Conservation (phyloP, 2,329 filamentous ascomycete species). For the Pseudocercospora ulei region DNA sequence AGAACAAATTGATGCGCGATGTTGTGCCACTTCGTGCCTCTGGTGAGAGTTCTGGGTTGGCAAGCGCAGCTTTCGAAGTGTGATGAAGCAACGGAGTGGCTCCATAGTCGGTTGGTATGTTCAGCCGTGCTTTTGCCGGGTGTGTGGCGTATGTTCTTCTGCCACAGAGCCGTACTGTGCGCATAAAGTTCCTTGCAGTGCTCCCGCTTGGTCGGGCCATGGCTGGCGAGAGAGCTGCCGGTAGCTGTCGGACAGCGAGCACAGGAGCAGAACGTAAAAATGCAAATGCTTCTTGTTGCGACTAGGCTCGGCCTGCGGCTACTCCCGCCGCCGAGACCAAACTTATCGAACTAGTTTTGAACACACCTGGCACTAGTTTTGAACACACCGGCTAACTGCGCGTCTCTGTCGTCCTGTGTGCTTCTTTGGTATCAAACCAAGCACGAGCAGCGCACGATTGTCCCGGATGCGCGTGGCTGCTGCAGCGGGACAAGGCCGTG, state of each 20-base stretch:
- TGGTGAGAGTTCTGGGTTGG: slow-evolving; percentile 58
- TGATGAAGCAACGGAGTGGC: slow-evolving; percentile 74
- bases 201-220: background rate
- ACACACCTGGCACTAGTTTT: too few relatives aligned
- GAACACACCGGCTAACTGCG: too few relatives aligned
- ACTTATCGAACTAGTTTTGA: too few relatives aligned
- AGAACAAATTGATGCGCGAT: slow-evolving; percentile 85
- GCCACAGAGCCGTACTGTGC: background rate
- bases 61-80: slow-evolving; percentile 60
- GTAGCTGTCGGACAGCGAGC: slow-evolving; percentile 2
- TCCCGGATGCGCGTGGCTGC: too few relatives aligned
- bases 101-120: slow-evolving; percentile 78
- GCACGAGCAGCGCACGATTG: too few relatives aligned
- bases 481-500: too few relatives aligned
- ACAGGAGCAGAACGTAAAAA: background rate
- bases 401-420: too few relatives aligned
- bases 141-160: slow-evolving; percentile 41
- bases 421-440: too few relatives aligned
- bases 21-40: slow-evolving; percentile 44
- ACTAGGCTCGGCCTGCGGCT: slow-evolving; percentile 3
- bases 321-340: too few relatives aligned
- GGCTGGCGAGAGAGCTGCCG: background rate
- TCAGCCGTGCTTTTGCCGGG: slow-evolving; percentile 54
- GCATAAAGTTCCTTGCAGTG: background rate
- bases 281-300: background rate